These are phyloP conservation scores for Quambalaria eucalypti DNA, from an alignment of 1,284 basidiomycete species.

Conservation along the genomic window DNA sequence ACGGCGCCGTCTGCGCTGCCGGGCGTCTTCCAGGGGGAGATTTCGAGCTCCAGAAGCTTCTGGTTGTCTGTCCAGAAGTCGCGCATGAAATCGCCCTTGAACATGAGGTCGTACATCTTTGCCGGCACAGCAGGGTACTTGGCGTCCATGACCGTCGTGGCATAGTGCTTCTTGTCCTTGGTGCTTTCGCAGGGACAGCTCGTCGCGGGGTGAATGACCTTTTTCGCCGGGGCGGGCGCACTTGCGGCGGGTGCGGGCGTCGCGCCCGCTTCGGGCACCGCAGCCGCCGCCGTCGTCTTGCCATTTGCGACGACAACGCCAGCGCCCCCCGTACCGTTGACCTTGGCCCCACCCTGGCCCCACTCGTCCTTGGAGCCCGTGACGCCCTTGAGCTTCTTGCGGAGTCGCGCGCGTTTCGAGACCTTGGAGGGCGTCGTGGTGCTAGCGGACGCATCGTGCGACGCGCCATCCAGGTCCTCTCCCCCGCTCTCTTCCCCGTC, in stretches of 20 bases:
- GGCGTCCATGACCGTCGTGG: constrained; percentile 66
- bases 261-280: not conserved
- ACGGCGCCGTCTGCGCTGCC: constrained; percentile 55
- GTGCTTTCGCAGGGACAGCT: constrained; percentile 66
- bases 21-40: constrained; percentile 37
- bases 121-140: constrained; percentile 82
- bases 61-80: constrained; percentile 81
- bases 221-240: not conserved
- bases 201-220: constrained; percentile 52
- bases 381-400: constrained; percentile 27
- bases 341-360: constrained; percentile 25
- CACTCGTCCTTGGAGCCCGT: constrained; percentile 20
- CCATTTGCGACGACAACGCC: constrained; percentile 2
- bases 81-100: constrained; percentile 73
- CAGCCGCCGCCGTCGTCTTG: not conserved
- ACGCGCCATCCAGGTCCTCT: constrained; percentile 23
- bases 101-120: constrained; percentile 90
- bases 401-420: constrained; percentile 11
- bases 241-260: not conserved
- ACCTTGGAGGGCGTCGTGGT: constrained; percentile 8
- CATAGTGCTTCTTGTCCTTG: constrained; percentile 63
- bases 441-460: constrained; percentile 5
- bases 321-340: constrained; percentile 14
- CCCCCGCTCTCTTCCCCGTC: constrained; percentile 24
- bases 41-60: constrained; percentile 57